Conservation (phyloP, 2,329 filamentous ascomycete genomes). For the Alternaria arborescens region DNA sequence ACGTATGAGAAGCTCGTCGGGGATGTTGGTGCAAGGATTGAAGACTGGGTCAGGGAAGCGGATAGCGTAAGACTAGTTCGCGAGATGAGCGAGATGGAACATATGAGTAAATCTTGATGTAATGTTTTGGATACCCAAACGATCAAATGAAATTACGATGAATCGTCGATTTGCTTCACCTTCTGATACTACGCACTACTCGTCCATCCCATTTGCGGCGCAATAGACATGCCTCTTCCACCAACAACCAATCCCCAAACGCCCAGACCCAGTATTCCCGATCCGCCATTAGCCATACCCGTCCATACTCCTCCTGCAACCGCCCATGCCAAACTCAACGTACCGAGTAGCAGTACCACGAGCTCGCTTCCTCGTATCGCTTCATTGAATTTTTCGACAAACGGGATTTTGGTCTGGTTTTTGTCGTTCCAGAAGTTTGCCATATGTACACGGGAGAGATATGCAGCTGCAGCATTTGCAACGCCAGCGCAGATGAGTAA, state of each 20-base stretch:
- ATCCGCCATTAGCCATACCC: slow-evolving; percentile 16
- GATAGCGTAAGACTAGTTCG: slow-evolving; percentile 43
- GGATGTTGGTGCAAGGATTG: slow-evolving; percentile 72
- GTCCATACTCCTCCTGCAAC: slow-evolving; percentile 28
- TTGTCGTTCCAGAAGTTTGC: slow-evolving; percentile 45
- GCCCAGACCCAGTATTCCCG: slow-evolving; percentile 14
- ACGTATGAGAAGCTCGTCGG: slow-evolving; percentile 81
- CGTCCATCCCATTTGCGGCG: slow-evolving; percentile 10
- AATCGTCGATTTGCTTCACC: too few relatives aligned
- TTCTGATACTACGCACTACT: neutral
- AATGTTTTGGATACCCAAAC: slow-evolving; percentile 3
- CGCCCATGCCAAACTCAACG: slow-evolving; percentile 32
- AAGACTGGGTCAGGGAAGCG: slow-evolving; percentile 74
- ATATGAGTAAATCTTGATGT: slow-evolving; percentile 5
- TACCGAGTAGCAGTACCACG: slow-evolving; percentile 36
- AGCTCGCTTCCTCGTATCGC: slow-evolving; percentile 45
- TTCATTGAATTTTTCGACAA: slow-evolving; percentile 50
- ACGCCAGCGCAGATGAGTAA: slow-evolving; percentile 17
- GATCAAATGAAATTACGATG: neutral
- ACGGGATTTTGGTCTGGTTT: slow-evolving; percentile 45
- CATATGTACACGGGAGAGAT: slow-evolving; percentile 39
- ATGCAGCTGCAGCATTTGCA: slow-evolving; percentile 21
- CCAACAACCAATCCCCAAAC: slow-evolving; percentile 13
- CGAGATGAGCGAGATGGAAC: slow-evolving; percentile 25
- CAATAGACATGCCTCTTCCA: slow-evolving; percentile 7